Evolutionary conservation across 176 grass and related monocot genomes (phyloP), one percentile per base, ranked within the genome.

Genomic region (Rhipidocladum racemiflorum): DNA sequence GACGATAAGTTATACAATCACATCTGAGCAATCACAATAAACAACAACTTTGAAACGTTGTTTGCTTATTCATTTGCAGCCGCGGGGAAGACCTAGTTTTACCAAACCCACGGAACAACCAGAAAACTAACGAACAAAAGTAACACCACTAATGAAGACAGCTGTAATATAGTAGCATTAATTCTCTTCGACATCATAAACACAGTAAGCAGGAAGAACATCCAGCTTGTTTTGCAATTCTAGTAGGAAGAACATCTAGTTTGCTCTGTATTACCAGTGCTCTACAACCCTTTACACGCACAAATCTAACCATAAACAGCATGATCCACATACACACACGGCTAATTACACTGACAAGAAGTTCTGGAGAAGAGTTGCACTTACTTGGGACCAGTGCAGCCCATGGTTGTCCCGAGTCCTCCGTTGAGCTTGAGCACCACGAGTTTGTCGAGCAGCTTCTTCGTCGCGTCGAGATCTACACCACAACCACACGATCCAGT

Each of bases 301-400:
- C 4, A 65, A 65, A 73, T 59, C 64, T 14, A 75, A 25, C 65
- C 3, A 63, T 25, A 17, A 34, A 46, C 7, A 9, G 27, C 20
- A 12, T 48, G 50, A 60, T 83, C 49, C 25, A 56, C 14, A 48
- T 10, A 49, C 36, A 20, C 7, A 9, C 36, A 38, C 35, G 0
- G 13, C 6, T 17, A 44, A 85, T 21, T 44, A 21, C 50, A 32
- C 6, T 16, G 32, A 75, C 18, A 9, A 21, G 46, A 69, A 55
- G 16, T 30, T 17, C 30, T 0, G 29, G 12, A 30, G 54, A 62
- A 49, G n/a, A 67, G 21, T 80, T 70, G 62, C 56, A 79, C 90
- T 95, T 79, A 98, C 95, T 98, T 98, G 76, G 95, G 95, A 4
- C 97, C 93, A 45, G 97, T 99, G 84, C 97, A 99, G 40, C 97